These are phyloP conservation scores for Symbiodinium natans DNA, from an alignment of 73 alveolate species.

Conservation along the genomic window DNA sequence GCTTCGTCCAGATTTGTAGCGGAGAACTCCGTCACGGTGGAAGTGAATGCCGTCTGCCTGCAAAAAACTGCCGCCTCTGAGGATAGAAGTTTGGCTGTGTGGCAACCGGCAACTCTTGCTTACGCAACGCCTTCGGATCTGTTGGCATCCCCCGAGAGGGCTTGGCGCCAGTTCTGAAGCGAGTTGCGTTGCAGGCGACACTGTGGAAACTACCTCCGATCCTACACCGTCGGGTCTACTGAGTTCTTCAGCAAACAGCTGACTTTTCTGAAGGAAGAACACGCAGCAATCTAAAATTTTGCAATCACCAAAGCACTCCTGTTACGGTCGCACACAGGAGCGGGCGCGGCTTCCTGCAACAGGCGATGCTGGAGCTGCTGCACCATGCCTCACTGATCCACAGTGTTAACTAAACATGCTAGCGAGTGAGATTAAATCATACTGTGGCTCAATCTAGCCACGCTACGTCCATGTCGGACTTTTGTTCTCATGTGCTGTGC, in stretches of 20 bases:
- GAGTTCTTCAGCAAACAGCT: no score
- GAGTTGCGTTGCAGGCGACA: background rate
- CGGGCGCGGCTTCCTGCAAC: constrained; percentile 24
- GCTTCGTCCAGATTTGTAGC: constrained; percentile 87
- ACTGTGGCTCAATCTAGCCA: no score
- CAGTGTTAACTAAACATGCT: background rate
- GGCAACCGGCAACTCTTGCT: no score
- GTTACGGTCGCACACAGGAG: constrained; percentile 40
- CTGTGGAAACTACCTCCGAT: no score
- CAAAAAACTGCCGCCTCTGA: background rate
- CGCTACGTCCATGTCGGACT: no score
- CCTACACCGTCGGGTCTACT: no score
- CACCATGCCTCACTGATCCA: background rate
- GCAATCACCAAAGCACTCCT: no score
- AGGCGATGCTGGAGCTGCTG: background rate
- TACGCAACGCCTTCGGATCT: constrained; percentile 43
- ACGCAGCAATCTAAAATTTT: no score
- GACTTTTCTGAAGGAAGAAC: no score
- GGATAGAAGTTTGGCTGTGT: background rate
- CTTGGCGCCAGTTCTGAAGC: constrained; percentile 76
- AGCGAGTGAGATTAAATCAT: no score
- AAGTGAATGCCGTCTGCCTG: constrained; percentile 69
- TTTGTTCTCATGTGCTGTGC: no score
- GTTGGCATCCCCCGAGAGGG: constrained; percentile 88
- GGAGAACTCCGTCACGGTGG: constrained; percentile 57